Evolutionary conservation across 371 early-diverging fungal genomes (phyloP), one percentile per base, ranked within the genome.

Genomic region (Lichtheimia corymbifera): DNA sequence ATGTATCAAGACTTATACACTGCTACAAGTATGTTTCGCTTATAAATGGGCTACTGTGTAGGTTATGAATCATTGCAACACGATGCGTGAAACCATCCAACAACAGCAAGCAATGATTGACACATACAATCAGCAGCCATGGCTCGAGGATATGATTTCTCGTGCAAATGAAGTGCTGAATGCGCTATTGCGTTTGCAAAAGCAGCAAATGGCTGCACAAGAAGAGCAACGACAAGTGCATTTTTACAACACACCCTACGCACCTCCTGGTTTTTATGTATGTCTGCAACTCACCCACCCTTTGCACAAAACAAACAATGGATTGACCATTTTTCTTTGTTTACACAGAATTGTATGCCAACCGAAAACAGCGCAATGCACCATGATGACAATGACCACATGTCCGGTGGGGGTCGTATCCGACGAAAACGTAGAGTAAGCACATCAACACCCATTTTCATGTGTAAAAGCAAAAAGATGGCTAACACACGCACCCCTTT

Each of bases 101-200:
- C 56, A 45, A 11, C 56, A 62, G 22, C 62, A 55, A 41, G 14
- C 43, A 50, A 62, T 43, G 17, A 42, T 50, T 20, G 18, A 27
- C 45, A 17, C 25, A 2, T 35, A 43, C 28, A 2, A 55, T 15
- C 53, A 28, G 14, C 53, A 53, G 20, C 63, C 55, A 42, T 61
- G 58, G 62, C 44, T 59, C 7, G 67, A 62, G 9, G 57, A 56
- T 20, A 60, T 65, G 61, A 61, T 65, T 44, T 52, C 44, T 22
- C 55, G 47, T 25, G 65, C 65, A 11, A 65, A 65, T 17, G 65
- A 61, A 47, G 56, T 65, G 5, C 43, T 65, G 35, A 65, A 65
- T 53, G 65, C 65, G 15, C 42, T 65, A 14, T 51, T 65, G 24
- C 65, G 65, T 9, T 25, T 65, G 25, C 65, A 54, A 49, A 65